Percentiles rank a stretch among this genome's conserved stretches.
Evolutionary conservation across 2,329 filamentous ascomycete genomes (phyloP).

Genomic region (Phaeosphaeria sp.): DNA sequence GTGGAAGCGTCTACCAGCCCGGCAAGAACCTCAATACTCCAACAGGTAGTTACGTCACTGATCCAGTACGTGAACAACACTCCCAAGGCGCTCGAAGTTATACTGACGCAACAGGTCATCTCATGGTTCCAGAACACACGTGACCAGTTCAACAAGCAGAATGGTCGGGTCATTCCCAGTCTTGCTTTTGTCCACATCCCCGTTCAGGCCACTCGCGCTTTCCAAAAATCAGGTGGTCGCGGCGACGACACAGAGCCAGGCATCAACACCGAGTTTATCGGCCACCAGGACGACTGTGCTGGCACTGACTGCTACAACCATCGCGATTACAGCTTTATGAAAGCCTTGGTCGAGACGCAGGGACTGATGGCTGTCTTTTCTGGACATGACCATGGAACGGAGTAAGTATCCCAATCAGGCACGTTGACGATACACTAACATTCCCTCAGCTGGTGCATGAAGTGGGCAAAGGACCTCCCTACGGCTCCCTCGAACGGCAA

Average conservation of each 20-base stretch:
- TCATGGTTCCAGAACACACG: slow-evolving; percentile 34
- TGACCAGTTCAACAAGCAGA: slow-evolving; percentile 23
- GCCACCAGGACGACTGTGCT: slow-evolving; percentile 28
- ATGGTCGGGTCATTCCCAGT: slow-evolving; percentile 53
- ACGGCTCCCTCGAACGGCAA: slow-evolving; percentile 50
- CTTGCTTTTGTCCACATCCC: slow-evolving; percentile 65
- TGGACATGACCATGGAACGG: slow-evolving; percentile 68
- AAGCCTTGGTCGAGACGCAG: slow-evolving; percentile 61
- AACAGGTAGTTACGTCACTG: slow-evolving; percentile 25
- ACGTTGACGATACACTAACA: not conserved
- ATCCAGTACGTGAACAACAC: slow-evolving; percentile 19
- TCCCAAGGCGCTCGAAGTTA: not conserved
- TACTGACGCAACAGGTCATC: slow-evolving; percentile 28
- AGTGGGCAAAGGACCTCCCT: slow-evolving; percentile 42
- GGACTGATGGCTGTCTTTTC: slow-evolving; percentile 60
- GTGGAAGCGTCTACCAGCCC: slow-evolving; percentile 29
- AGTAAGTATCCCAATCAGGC: slow-evolving; percentile 11
- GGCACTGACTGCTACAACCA: slow-evolving; percentile 40
- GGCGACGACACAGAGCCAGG: slow-evolving; percentile 52
- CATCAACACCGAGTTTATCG: slow-evolving; percentile 42
- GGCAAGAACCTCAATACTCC: slow-evolving; percentile 17
- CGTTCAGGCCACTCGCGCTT: slow-evolving; percentile 29
- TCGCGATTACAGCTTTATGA: slow-evolving; percentile 69
- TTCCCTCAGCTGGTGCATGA: slow-evolving; percentile 46
- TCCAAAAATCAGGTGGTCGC: slow-evolving; percentile 57